Evolutionary conservation across 805 yeast genomes (phyloP), one percentile per base, ranked within the genome.

Genomic region (Candida tibetensis): DNA sequence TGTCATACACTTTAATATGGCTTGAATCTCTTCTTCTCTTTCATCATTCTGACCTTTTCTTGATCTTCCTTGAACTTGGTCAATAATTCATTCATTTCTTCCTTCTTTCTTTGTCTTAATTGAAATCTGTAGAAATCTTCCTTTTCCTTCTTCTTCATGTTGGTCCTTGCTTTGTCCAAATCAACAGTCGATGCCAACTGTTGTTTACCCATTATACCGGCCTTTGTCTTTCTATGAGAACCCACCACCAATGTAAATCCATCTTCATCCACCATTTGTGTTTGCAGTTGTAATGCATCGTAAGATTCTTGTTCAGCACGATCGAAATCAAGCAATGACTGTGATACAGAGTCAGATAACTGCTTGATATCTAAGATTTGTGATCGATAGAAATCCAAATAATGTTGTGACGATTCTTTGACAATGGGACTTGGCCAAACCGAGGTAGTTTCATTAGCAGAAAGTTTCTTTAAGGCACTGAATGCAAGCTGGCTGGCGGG

Each of bases 111-210:
- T 60, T 93, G 96, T 63, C 99, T 81, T 49, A 93, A 77, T 69
- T 93, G 99, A 78, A 90, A 93, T 53, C 96, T 75, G 71, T 93
- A 93, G 71, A 93, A 93, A 64, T 95, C 98, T 48, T 76, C 74
- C 69, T 90, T 87, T 52, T 86, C 90, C 56, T 81, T 81, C 61
- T 75, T 79, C 61, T 82, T 80, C 65, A 74, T 69, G 60, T 77
- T 83, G 37, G 70, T 64, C 42, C 65, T 60, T 12, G 66, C 62
- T 39, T 62, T 68, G 2, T 58, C 67, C 39, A 51, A 52, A 46
- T 55, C 66, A 12, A 58, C 62, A 23, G 66, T 63, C 17, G 64
- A 60, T 3, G 73, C 66, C 21, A 56, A 48, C 46, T 66, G 62
- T 41, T 66, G 74, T 52, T 76, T 72, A 30, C 85, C 85, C 58